These are phyloP conservation scores for Coemansia sp. DNA, from an alignment of 192 early-diverging fungal genomes.

Conservation along the genomic window DNA sequence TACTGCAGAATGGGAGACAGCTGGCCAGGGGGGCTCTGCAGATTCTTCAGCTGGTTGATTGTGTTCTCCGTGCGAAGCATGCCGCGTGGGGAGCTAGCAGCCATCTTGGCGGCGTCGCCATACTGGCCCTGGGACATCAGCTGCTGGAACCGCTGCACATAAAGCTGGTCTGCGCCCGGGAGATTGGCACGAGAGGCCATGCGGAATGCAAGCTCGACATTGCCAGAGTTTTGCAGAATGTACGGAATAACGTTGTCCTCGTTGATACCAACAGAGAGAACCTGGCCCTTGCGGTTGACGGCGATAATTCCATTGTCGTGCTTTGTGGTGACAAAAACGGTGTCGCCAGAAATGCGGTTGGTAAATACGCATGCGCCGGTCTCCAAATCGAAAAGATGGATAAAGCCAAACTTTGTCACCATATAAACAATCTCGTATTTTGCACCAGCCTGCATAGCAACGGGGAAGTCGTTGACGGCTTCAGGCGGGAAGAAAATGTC, in stretches of 20 bases:
- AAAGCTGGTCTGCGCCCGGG: conserved; percentile 91
- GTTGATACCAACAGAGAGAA: conserved; percentile 91
- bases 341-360: conserved; percentile 96
- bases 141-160: conserved; percentile 88
- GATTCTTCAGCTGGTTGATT: conserved; percentile 91
- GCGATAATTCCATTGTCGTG: conserved; percentile 90
- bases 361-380: conserved; percentile 93
- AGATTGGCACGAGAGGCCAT: conserved; percentile 88
- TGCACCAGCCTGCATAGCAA: conserved; percentile 92
- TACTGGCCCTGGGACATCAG: conserved; percentile 76
- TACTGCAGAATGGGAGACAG: conserved; percentile 95
- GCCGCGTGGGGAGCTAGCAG: conserved; percentile 92
- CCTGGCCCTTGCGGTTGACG: conserved; percentile 95
- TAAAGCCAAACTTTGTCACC: conserved; percentile 97
- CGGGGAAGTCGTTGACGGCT: conserved; percentile 92
- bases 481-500: conserved; percentile 98
- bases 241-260: conserved; percentile 90
- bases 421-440: conserved; percentile 95
- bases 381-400: conserved; percentile 97
- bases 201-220: conserved; percentile 86
- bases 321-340: conserved; percentile 97
- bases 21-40: conserved; percentile 75
- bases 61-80: conserved; percentile 93
- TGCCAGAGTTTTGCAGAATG: conserved; percentile 79
- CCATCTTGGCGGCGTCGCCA: conserved; percentile 91